Percentiles rank a stretch among this genome's conserved stretches.
phyloP scores from a whole-genome alignment of 805 yeast genomes.

The Zygosaccharomyces rouxii region DNA sequence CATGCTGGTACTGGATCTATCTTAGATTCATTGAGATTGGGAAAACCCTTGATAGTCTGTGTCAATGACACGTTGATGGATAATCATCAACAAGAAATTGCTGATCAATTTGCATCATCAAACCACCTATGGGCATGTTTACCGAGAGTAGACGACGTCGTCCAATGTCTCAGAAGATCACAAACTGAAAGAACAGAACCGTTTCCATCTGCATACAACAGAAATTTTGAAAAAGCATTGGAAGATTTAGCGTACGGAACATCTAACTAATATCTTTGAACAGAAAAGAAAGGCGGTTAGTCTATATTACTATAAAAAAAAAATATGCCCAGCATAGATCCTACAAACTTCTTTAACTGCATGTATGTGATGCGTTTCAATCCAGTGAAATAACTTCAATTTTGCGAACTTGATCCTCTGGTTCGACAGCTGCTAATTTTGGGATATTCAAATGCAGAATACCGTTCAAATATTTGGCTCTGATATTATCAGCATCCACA shows the following conservation, averaged over 20 bases:
- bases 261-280: background rate
- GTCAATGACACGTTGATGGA: slow-evolving; percentile 73
- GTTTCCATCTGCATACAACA: slow-evolving; percentile 19
- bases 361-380: no score
- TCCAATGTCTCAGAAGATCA: slow-evolving; percentile 11
- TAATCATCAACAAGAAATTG: slow-evolving; percentile 80
- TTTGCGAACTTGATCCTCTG: no score
- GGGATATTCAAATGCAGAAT: no score
- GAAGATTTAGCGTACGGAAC: slow-evolving; percentile 5
- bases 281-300: background rate
- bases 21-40: slow-evolving; percentile 60
- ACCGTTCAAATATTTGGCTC: no score
- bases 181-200: slow-evolving; percentile 3
- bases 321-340: background rate
- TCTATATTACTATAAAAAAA: background rate
- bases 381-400: no score
- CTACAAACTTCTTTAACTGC: no score
- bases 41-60: slow-evolving; percentile 61
- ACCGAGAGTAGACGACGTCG: slow-evolving; percentile 11
- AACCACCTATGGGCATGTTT: slow-evolving; percentile 31
- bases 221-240: slow-evolving; percentile 14
- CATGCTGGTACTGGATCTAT: slow-evolving; percentile 95
- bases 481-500: no score
- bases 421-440: no score
- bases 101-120: slow-evolving; percentile 44